Conservation (phyloP, 345 rosid species). For the Gossypium mustelinum region DNA sequence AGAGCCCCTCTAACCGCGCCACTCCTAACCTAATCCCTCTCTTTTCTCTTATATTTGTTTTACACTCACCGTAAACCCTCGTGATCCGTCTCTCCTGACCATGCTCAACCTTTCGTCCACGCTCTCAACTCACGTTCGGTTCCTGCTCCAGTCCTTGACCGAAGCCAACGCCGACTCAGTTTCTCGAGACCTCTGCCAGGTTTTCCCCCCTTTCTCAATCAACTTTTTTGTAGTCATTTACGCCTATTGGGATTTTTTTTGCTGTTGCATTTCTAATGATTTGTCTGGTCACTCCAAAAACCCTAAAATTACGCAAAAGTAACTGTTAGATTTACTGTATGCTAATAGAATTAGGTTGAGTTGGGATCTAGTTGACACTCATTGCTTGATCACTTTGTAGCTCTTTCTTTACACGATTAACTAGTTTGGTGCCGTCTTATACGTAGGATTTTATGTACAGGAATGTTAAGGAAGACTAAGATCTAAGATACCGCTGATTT, state of each 20-base stretch:
- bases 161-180: conserved; percentile 61
- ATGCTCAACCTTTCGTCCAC: conserved; percentile 51
- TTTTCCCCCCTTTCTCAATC: conserved; percentile 14
- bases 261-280: background rate
- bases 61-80: conserved; percentile 20
- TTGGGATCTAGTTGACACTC: background rate
- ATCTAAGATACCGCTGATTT: background rate
- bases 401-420: background rate
- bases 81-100: conserved; percentile 21
- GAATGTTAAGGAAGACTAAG: background rate
- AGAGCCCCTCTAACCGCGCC: background rate
- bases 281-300: background rate
- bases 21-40: background rate
- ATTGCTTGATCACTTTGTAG: background rate
- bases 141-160: conserved; percentile 51
- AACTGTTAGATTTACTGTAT: background rate
- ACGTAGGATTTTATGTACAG: background rate
- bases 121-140: conserved; percentile 60
- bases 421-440: background rate
- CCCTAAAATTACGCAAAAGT: background rate
- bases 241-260: background rate
- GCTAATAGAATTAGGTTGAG: background rate
- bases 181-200: conserved; percentile 61
- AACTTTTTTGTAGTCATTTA: background rate
- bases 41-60: background rate